These are phyloP conservation scores for Otatea glauca DNA, from an alignment of 176 grass and related monocot genomes.

Conservation along the genomic window DNA sequence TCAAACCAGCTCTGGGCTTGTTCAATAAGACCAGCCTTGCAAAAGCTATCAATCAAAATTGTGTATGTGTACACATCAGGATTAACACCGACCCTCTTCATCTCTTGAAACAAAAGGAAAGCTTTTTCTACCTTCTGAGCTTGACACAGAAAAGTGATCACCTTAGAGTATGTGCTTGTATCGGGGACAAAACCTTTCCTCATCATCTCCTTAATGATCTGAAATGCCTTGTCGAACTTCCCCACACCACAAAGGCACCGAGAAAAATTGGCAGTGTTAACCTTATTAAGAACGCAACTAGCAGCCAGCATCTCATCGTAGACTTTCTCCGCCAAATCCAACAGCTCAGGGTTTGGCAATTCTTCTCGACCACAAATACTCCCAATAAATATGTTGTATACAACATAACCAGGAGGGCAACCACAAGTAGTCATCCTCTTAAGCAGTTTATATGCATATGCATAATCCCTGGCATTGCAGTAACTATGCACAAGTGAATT, in stretches of 20 bases:
- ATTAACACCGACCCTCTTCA: conserved; percentile 71
- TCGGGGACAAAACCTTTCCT: conserved; percentile 89
- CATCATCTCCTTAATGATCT: conserved; percentile 90
- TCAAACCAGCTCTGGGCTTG: conserved; percentile 75
- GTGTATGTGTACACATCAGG: conserved; percentile 96
- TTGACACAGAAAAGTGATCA: conserved; percentile 80
- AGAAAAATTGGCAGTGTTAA: conserved; percentile 84
- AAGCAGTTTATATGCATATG: conserved; percentile 89
- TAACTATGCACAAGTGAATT: conserved; percentile 92
- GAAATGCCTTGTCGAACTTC: conserved; percentile 92
- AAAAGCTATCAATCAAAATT: conserved; percentile 95
- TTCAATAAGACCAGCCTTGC: conserved; percentile 86
- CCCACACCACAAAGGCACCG: conserved; percentile 71
- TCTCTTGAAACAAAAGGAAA: conserved; percentile 91
- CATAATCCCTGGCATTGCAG: conserved; percentile 68
- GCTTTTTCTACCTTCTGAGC: conserved; percentile 73
- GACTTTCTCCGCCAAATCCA: conserved; percentile 82
- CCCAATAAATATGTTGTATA: conserved; percentile 94
- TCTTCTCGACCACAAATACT: conserved; percentile 79
- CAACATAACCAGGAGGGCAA: conserved; percentile 79
- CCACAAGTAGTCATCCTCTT: conserved; percentile 74
- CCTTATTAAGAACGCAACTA: conserved; percentile 80
- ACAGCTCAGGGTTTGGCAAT: conserved; percentile 50
- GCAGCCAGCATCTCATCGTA: conserved; percentile 87
- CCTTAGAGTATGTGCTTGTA: conserved; percentile 77